phyloP scores from a whole-genome alignment of 139 green algal genomes.

The Volvox reticuliferus region DNA sequence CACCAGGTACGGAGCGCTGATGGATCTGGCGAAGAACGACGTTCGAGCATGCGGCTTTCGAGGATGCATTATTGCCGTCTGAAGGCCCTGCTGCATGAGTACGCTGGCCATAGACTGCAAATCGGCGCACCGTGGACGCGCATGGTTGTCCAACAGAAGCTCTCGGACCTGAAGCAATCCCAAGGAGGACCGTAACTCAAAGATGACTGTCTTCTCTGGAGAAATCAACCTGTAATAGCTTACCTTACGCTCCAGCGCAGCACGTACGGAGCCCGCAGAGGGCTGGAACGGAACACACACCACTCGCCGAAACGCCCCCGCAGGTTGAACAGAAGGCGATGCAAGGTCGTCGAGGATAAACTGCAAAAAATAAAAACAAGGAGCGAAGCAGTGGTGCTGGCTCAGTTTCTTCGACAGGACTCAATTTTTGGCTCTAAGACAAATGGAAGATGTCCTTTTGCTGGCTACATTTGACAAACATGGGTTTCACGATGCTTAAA shows the following conservation, averaged over 20 bases:
- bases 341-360: constrained; percentile 13
- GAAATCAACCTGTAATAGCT: background rate
- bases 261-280: background rate
- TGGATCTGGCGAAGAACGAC: background rate
- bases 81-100: background rate
- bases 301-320: background rate
- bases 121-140: background rate
- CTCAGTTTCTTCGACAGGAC: no score
- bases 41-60: background rate
- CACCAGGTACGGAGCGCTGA: constrained; percentile 13
- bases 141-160: background rate
- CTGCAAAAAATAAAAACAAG: background rate
- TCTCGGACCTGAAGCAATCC: background rate
- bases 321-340: background rate
- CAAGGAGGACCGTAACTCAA: background rate
- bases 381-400: no score
- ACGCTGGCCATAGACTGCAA: background rate
- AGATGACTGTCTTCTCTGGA: background rate
- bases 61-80: background rate
- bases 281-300: constrained; percentile 22
- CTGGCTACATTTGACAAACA: no score
- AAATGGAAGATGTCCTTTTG: no score
- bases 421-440: no score
- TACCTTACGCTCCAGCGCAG: constrained; percentile 11
- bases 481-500: no score